Conservation (phyloP, 805 yeast species). For the Blastobotrys muscicola region DNA sequence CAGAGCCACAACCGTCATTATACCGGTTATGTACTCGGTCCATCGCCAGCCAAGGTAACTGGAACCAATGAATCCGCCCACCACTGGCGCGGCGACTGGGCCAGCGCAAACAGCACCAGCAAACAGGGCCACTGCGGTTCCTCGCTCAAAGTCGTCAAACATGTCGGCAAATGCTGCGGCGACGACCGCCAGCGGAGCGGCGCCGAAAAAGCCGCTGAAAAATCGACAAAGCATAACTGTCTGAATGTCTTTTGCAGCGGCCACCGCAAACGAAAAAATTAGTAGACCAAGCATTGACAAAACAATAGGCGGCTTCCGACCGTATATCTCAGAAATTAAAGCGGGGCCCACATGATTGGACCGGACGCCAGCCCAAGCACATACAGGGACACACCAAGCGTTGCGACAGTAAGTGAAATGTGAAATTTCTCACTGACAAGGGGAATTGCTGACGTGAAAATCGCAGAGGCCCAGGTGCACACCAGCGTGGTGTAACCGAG, state of each 20-base stretch:
- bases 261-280: constrained; percentile 61
- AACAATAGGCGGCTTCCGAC: constrained; percentile 54
- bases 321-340: constrained; percentile 67
- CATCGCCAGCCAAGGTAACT: constrained; percentile 74
- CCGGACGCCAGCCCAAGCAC: constrained; percentile 94
- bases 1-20: constrained; percentile 40
- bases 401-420: constrained; percentile 59
- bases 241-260: constrained; percentile 67
- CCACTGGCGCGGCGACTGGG: constrained; percentile 76
- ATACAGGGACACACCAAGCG: constrained; percentile 67
- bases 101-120: constrained; percentile 67
- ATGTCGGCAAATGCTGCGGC: constrained; percentile 85
- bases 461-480: constrained; percentile 74
- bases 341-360: constrained; percentile 84
- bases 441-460: constrained; percentile 55
- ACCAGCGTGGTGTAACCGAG: constrained; percentile 42
- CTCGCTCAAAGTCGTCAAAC: constrained; percentile 57
- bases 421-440: constrained; percentile 43
- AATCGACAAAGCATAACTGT: constrained; percentile 70
- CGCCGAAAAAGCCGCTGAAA: constrained; percentile 72
- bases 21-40: constrained; percentile 64
- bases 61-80: constrained; percentile 54
- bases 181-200: constrained; percentile 75
- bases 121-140: constrained; percentile 64
- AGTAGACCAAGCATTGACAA: constrained; percentile 48